Conservation (phyloP, 176 grass and related monocot species). For the Cenchrus fungigraminus region DNA sequence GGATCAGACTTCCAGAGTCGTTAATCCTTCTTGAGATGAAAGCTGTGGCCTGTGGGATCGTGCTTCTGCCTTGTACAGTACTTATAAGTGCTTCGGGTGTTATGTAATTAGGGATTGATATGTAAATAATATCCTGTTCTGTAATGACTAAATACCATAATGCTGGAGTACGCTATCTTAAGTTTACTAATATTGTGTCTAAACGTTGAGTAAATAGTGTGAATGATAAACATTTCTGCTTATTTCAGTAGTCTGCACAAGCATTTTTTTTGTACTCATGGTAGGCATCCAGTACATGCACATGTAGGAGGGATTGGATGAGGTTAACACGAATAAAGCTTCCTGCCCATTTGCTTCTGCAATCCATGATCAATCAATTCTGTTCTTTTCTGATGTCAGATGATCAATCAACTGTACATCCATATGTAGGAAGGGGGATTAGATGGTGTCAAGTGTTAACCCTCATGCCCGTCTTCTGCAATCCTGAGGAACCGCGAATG, state of each 20-base stretch:
- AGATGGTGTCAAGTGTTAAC: neutral
- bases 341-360: neutral
- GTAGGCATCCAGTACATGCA: neutral
- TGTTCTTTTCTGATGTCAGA: neutral
- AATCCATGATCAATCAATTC: neutral
- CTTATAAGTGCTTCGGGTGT: slow-evolving; percentile 2
- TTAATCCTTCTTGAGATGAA: neutral
- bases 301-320: neutral
- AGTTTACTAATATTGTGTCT: neutral
- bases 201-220: slow-evolving; percentile 13
- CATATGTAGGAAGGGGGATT: neutral
- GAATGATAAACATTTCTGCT: neutral
- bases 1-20: neutral
- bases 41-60: neutral
- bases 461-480: too few relatives aligned
- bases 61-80: neutral
- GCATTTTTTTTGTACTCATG: neutral
- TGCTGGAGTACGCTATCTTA: too few relatives aligned
- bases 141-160: neutral
- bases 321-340: neutral
- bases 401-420: too few relatives aligned
- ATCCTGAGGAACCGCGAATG: too few relatives aligned
- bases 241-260: neutral
- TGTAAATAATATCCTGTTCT: neutral
- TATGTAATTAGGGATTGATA: slow-evolving; percentile 14